These are phyloP conservation scores for Yarrowia galli DNA, from an alignment of 1,139 yeast species.

Conservation along the genomic window DNA sequence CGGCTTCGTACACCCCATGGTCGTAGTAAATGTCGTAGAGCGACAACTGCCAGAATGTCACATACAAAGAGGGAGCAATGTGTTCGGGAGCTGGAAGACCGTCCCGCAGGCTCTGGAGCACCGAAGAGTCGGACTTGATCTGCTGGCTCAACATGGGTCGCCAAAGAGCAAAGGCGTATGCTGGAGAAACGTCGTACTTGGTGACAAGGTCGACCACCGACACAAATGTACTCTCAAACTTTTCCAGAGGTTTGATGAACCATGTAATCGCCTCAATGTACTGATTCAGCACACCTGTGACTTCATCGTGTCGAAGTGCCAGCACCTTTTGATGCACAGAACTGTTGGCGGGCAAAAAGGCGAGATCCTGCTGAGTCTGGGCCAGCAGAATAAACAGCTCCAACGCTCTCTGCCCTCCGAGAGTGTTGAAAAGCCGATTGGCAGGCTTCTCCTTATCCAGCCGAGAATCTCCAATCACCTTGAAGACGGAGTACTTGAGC, in stretches of 20 bases:
- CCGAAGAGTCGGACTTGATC: background rate
- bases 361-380: slow-evolving; percentile 53
- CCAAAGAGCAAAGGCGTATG: slow-evolving; percentile 85
- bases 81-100: slow-evolving; percentile 4
- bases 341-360: slow-evolving; percentile 55
- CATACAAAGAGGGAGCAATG: slow-evolving; percentile 56
- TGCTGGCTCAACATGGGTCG: slow-evolving; percentile 55
- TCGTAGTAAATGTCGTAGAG: slow-evolving; percentile 76
- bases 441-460: slow-evolving; percentile 57
- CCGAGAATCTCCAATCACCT: slow-evolving; percentile 65
- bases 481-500: slow-evolving; percentile 63
- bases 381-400: slow-evolving; percentile 73
- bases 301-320: slow-evolving; percentile 75
- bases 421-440: slow-evolving; percentile 57
- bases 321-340: slow-evolving; percentile 69
- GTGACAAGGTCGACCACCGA: slow-evolving; percentile 52
- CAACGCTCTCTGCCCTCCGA: slow-evolving; percentile 58
- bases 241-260: slow-evolving; percentile 53
- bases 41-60: slow-evolving; percentile 75
- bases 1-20: slow-evolving; percentile 59
- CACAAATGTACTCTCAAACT: slow-evolving; percentile 48
- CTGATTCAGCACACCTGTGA: slow-evolving; percentile 68
- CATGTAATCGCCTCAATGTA: slow-evolving; percentile 66
- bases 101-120: background rate
- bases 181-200: slow-evolving; percentile 62